These are phyloP conservation scores for Aspergillus pseudonomiae DNA, from an alignment of 2,329 filamentous ascomycete genomes.

Conservation along the genomic window DNA sequence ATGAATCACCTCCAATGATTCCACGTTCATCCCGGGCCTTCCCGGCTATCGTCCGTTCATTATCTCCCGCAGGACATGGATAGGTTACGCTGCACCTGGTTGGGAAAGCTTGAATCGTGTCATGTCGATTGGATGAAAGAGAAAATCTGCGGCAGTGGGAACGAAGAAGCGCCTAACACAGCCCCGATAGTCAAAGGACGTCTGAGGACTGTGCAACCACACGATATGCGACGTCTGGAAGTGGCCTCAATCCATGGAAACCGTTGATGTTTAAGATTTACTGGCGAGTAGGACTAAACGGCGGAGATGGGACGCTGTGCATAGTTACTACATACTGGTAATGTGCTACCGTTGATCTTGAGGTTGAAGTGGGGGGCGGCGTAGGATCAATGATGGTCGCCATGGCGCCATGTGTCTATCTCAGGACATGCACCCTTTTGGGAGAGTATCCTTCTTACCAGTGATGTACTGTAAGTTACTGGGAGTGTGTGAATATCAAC, in stretches of 20 bases:
- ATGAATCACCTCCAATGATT: conserved; percentile 4
- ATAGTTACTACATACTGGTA: background rate
- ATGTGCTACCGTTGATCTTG: background rate
- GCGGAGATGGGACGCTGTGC: background rate
- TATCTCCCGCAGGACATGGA: conserved; percentile 5
- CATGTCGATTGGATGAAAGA: background rate
- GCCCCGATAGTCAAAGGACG: background rate
- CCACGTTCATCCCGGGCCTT: background rate
- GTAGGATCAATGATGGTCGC: background rate
- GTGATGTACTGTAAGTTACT: background rate
- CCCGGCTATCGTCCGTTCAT: conserved; percentile 1
- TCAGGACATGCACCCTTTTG: background rate
- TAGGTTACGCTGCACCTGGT: conserved; percentile 7
- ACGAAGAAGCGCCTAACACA: background rate
- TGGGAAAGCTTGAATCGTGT: conserved; percentile 9
- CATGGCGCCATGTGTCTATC: background rate
- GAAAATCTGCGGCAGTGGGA: background rate
- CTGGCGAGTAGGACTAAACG: background rate
- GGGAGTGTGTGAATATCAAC: background rate
- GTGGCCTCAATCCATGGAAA: background rate
- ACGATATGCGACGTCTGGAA: background rate
- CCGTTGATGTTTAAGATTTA: background rate
- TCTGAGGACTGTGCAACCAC: conserved; percentile 1
- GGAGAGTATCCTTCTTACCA: background rate
- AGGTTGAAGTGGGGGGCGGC: background rate